Evolutionary conservation across 345 rosid species (phyloP), one percentile per base, ranked within the genome.

Genomic region (Lepidium didymum): DNA sequence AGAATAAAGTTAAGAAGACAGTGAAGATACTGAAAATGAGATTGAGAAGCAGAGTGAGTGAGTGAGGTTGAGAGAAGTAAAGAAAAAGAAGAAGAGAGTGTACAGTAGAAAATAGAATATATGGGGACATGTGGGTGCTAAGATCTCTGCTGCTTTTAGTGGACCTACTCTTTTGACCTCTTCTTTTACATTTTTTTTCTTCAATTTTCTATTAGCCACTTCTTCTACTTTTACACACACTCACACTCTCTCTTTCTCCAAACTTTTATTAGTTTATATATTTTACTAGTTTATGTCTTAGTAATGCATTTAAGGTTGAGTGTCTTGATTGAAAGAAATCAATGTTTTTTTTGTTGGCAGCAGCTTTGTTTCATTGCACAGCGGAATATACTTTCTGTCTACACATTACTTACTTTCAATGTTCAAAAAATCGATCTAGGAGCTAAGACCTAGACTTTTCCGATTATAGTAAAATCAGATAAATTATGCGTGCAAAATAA

Each of bases 91-190:
- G 72, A 66, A 59, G 77, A 73, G 61, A 73, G 77, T 73, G 72
- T 73, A 73, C 77, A 73, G 72, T 73, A 60, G 56, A 60, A 64
- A 73, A 73, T 73, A 73, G 77, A 66, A 73, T 73, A 66, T 73
- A n/a, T 73, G 21, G 72, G 67, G 72, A 15, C 77, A 73, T 66
- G 77, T 73, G 77, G 67, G 45, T 47, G 45, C 71, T 66, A 57
- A 73, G 77, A 73, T 19, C 21, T 73, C 72, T 73, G 66, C 59
- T 73, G 52, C 53, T 64, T 38, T 56, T 36, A 25, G 58, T 72
- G 70, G 69, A 46, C 76, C 76, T 72, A 37, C 62, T 25, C 70
- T 73, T 65, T 72, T 73, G 77, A 73, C 77, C 67, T 59, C 58
- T 73, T 73, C 72, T 73, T 56, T 38, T 31, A 3, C 29, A 9